Percentiles rank a stretch among this genome's conserved stretches.
These are phyloP conservation scores for Purshia tridentata DNA, from an alignment of 306 rosid genomes.

Conservation along the genomic window DNA sequence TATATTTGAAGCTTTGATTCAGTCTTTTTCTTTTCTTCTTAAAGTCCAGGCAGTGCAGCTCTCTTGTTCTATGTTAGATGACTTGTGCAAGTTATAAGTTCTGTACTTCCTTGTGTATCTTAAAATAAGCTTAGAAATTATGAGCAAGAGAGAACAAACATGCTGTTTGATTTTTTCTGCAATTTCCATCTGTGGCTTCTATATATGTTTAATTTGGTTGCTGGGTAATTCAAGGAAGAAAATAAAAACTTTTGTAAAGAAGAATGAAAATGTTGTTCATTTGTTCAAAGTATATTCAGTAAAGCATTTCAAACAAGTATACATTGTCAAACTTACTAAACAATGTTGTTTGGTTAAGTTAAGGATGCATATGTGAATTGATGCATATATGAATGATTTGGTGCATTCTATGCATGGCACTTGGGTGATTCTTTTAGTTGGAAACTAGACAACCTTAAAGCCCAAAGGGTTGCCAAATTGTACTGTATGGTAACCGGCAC, in stretches of 20 bases:
- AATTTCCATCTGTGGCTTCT: neutral
- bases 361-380: neutral
- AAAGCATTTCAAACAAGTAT: neutral
- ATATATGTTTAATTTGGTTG: neutral
- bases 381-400: neutral
- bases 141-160: neutral
- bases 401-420: neutral
- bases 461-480: neutral
- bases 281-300: neutral
- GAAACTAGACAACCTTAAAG: neutral
- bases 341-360: neutral
- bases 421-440: neutral
- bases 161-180: neutral
- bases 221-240: neutral
- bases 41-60: slow-evolving; percentile 3
- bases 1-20: neutral
- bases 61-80: neutral
- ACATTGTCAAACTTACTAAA: neutral
- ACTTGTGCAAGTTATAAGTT: neutral
- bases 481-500: neutral
- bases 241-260: neutral
- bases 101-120: neutral
- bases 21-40: neutral
- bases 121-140: neutral
- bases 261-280: neutral